Conservation (phyloP, 75 land plant genomes). For the Selaginella tamariscina region DNA sequence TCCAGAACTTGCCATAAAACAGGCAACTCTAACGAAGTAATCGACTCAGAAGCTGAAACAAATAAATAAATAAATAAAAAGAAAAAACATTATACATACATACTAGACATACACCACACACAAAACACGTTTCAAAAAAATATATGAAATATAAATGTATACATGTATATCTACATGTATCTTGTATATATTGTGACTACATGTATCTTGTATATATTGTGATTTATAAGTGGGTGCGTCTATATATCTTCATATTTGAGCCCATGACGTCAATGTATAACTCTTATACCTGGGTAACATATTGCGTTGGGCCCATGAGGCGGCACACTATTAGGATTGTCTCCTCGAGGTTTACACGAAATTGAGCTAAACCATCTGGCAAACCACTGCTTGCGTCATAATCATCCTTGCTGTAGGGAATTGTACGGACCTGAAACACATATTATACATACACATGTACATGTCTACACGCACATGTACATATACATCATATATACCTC, state of each 20-base stretch:
- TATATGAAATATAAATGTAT: not conserved
- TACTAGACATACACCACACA: too few relatives aligned
- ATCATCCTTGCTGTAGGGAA: conserved; percentile 27
- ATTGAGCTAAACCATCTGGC: conserved; percentile 71
- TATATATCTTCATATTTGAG: too few relatives aligned
- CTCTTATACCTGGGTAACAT: conserved; percentile 50
- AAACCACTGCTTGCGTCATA: conserved; percentile 37
- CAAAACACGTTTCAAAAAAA: too few relatives aligned
- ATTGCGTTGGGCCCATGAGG: conserved; percentile 46
- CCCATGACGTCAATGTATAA: too few relatives aligned
- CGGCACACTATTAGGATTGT: conserved; percentile 72
- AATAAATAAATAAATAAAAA: not conserved
- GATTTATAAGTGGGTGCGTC: too few relatives aligned
- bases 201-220: too few relatives aligned
- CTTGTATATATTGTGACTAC: too few relatives aligned
- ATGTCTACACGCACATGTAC: too few relatives aligned
- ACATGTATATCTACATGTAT: too few relatives aligned
- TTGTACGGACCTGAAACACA: not conserved
- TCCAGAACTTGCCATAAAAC: conserved; percentile 76
- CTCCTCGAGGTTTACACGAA: conserved; percentile 72
- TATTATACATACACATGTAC: too few relatives aligned
- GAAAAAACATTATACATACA: too few relatives aligned
- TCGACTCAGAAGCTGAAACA: conserved; percentile 21
- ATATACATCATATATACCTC: too few relatives aligned
- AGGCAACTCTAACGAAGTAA: conserved; percentile 33